Evolutionary conservation across 2,329 filamentous ascomycete species (phyloP).

Genomic region (Calonectria honghensis): DNA sequence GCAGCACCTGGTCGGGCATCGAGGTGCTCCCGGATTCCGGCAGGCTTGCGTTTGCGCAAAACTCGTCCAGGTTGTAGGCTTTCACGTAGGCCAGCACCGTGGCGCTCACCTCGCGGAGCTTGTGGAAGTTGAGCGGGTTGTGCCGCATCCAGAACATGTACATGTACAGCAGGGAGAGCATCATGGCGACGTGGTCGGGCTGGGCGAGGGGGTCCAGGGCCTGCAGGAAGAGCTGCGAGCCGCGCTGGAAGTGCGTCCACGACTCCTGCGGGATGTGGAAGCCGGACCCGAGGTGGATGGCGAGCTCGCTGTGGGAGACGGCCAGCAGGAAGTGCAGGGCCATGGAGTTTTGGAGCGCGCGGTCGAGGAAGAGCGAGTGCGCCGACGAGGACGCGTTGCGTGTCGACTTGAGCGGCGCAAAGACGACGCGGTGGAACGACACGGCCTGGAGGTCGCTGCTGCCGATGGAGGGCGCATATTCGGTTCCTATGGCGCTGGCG

Average conservation of each 20-base stretch:
- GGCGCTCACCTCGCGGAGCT: slow-evolving; percentile 28
- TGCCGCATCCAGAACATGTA: slow-evolving; percentile 46
- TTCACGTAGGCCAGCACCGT: slow-evolving; percentile 33
- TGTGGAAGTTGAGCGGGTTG: slow-evolving; percentile 27
- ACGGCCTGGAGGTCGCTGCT: slow-evolving; percentile 37
- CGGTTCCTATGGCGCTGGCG: slow-evolving; percentile 6
- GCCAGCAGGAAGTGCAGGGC: slow-evolving; percentile 41
- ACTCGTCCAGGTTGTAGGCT: slow-evolving; percentile 26
- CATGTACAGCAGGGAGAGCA: slow-evolving; percentile 41
- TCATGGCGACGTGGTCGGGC: slow-evolving; percentile 38
- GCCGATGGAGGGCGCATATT: slow-evolving; percentile 38
- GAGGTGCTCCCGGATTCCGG: background rate
- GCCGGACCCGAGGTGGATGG: slow-evolving; percentile 38
- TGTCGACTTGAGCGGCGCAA: slow-evolving; percentile 40
- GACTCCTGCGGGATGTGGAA: slow-evolving; percentile 33
- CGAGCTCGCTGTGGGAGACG: slow-evolving; percentile 42
- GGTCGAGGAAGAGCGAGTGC: slow-evolving; percentile 35
- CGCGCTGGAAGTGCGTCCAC: slow-evolving; percentile 38
- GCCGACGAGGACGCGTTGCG: slow-evolving; percentile 26
- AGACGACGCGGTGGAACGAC: slow-evolving; percentile 36
- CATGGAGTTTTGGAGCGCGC: slow-evolving; percentile 32
- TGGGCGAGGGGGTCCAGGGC: slow-evolving; percentile 19
- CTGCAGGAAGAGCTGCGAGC: slow-evolving; percentile 35
- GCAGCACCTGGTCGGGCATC: slow-evolving; percentile 1
- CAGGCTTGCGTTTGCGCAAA: slow-evolving; percentile 22